phyloP scores from a whole-genome alignment of 2,329 filamentous ascomycete species.

The Epichloe amarillans region DNA sequence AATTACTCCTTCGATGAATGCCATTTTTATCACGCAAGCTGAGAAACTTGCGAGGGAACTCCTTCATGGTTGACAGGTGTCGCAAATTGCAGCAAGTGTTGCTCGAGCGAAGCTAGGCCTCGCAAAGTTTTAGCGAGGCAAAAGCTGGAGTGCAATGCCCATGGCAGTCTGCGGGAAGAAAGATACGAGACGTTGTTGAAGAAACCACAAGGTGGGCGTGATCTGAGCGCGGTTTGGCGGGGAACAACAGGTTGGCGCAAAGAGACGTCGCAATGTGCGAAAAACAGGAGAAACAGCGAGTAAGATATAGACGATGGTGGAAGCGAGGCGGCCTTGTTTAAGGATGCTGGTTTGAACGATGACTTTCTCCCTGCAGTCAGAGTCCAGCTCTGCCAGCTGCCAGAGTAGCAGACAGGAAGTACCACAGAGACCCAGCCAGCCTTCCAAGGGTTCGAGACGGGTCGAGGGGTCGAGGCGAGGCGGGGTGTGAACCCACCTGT shows the following conservation, averaged over 20 bases:
- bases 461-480: neutral
- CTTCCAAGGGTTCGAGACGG: neutral
- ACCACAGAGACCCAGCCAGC: too few relatives aligned
- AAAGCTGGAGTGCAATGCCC: slow-evolving; percentile 15
- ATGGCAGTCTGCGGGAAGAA: slow-evolving; percentile 13
- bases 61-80: slow-evolving; percentile 29
- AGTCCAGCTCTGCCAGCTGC: neutral
- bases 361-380: neutral
- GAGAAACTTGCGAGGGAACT: slow-evolving; percentile 51
- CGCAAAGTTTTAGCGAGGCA: slow-evolving; percentile 20
- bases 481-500: neutral
- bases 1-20: slow-evolving; percentile 39
- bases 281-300: neutral
- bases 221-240: neutral
- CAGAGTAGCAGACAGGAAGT: neutral
- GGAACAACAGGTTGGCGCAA: neutral
- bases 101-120: slow-evolving; percentile 11
- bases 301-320: neutral
- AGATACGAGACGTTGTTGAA: neutral
- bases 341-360: neutral
- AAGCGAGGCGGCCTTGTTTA: neutral
- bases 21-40: slow-evolving; percentile 55
- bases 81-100: neutral
- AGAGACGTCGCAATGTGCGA: neutral
- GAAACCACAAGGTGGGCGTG: neutral